phyloP scores from a whole-genome alignment of 352 stramenopile species.

The Pythium rishiriense region DNA sequence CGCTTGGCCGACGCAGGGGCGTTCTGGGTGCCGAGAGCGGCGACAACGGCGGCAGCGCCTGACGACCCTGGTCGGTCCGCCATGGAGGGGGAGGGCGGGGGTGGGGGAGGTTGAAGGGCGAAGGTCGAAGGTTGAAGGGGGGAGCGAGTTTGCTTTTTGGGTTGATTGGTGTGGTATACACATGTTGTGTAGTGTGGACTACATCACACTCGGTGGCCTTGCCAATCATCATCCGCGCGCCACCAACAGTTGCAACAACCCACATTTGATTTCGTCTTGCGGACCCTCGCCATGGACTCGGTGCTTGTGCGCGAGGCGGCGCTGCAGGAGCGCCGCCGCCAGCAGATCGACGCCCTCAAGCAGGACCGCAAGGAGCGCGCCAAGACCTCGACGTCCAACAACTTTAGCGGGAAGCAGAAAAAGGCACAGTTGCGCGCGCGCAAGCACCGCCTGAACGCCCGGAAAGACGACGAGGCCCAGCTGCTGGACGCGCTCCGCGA shows the following conservation, averaged over 20 bases:
- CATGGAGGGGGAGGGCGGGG: too few species aligned
- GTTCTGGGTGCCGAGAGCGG: too few species aligned
- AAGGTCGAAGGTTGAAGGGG: too few species aligned
- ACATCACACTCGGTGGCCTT: neutral
- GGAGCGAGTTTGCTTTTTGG: too few species aligned
- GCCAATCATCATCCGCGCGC: slow-evolving; percentile 21
- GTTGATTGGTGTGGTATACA: too few species aligned
- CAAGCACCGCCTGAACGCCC: slow-evolving; percentile 74
- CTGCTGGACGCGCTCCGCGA: slow-evolving; percentile 35
- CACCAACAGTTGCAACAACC: neutral
- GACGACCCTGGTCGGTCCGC: too few species aligned
- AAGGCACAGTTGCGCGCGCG: slow-evolving; percentile 80
- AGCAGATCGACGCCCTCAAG: slow-evolving; percentile 79
- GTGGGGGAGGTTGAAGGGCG: too few species aligned
- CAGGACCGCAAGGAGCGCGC: slow-evolving; percentile 75
- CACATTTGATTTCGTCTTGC: too few species aligned
- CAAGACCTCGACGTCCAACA: slow-evolving; percentile 52
- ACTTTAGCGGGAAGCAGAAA: slow-evolving; percentile 88
- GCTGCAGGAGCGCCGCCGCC: slow-evolving; percentile 65
- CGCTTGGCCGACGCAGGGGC: too few species aligned
- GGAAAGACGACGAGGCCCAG: slow-evolving; percentile 56
- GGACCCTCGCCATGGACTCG: slow-evolving; percentile 48
- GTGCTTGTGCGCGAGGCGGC: slow-evolving; percentile 57
- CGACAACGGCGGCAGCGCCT: too few species aligned
- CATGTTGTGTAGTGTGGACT: too few species aligned